These are phyloP conservation scores for Magnolia kwangsiensis DNA, from an alignment of 164 flowering plant genomes.

Conservation along the genomic window DNA sequence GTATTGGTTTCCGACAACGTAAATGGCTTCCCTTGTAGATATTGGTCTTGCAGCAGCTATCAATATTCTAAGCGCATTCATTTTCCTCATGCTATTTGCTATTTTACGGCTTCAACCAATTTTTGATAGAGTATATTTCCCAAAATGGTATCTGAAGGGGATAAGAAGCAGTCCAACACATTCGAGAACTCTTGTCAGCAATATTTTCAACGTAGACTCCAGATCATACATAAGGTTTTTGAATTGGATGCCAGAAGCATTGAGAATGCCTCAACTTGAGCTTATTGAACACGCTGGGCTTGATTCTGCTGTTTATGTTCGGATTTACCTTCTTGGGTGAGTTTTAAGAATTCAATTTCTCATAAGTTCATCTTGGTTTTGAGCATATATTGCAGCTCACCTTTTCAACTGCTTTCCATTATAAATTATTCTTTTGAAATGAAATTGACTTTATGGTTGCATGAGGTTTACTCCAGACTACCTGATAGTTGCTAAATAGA, in stretches of 20 bases:
- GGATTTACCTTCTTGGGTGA: constrained; percentile 93
- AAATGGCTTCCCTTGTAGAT: constrained; percentile 73
- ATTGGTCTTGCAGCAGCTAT: constrained; percentile 63
- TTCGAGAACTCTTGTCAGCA: constrained; percentile 49
- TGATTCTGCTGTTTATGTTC: constrained; percentile 76
- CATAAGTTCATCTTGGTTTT: too few relatives aligned
- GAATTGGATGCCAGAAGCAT: constrained; percentile 93
- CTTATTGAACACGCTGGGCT: constrained; percentile 91
- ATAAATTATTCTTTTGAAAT: not conserved
- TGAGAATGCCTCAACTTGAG: constrained; percentile 88
- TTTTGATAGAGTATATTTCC: constrained; percentile 89
- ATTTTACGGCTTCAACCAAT: constrained; percentile 79
- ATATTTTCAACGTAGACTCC: constrained; percentile 66
- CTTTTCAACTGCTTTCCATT: not conserved
- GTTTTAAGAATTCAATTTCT: constrained; percentile 11
- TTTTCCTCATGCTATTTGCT: constrained; percentile 77
- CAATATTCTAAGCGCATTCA: constrained; percentile 60
- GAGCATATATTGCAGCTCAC: not conserved
- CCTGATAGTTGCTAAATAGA: too few relatives aligned
- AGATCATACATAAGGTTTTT: constrained; percentile 63
- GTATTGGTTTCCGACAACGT: constrained; percentile 7
- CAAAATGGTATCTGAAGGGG: constrained; percentile 92
- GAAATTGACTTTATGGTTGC: not conserved
- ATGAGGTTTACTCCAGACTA: too few relatives aligned
- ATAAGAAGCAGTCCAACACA: constrained; percentile 66